These are phyloP conservation scores for Starmerella bombi DNA, from an alignment of 805 yeast genomes.

Conservation along the genomic window DNA sequence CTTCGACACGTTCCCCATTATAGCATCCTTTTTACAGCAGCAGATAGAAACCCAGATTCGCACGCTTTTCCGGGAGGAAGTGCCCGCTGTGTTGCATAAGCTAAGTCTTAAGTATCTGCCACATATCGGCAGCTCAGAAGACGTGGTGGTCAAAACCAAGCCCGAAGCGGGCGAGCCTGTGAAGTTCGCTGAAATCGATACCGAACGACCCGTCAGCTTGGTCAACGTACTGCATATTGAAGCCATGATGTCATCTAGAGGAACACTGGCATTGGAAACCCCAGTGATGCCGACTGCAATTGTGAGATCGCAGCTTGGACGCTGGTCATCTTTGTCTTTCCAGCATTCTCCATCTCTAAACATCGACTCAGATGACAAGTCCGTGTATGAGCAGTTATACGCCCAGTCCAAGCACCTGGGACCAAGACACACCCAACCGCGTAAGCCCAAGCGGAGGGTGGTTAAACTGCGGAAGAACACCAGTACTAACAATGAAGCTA, in stretches of 20 bases:
- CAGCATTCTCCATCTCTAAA: constrained; percentile 4
- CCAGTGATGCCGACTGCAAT: constrained; percentile 46
- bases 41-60: constrained; percentile 74
- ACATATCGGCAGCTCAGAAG: constrained; percentile 20
- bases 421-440: constrained; percentile 7
- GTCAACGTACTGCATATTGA: constrained; percentile 56
- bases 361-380: constrained; percentile 3
- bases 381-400: constrained; percentile 20
- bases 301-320: constrained; percentile 40
- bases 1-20: constrained; percentile 72
- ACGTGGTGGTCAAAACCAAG: constrained; percentile 16
- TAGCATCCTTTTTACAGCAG: constrained; percentile 68
- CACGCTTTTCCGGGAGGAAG: constrained; percentile 66
- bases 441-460: constrained; percentile 25
- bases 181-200: constrained; percentile 39
- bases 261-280: constrained; percentile 60
- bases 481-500: no score
- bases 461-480: constrained; percentile 19
- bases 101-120: constrained; percentile 55
- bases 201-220: constrained; percentile 52
- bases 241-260: constrained; percentile 58
- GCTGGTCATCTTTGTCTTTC: constrained; percentile 11
- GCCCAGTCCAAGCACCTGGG: constrained; percentile 15
- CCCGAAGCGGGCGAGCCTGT: constrained; percentile 27
- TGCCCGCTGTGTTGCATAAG: constrained; percentile 69